Evolutionary conservation across 441 rosid species (phyloP), one percentile per base, ranked within the genome.

Genomic region (Pelargonium fulgidum): DNA sequence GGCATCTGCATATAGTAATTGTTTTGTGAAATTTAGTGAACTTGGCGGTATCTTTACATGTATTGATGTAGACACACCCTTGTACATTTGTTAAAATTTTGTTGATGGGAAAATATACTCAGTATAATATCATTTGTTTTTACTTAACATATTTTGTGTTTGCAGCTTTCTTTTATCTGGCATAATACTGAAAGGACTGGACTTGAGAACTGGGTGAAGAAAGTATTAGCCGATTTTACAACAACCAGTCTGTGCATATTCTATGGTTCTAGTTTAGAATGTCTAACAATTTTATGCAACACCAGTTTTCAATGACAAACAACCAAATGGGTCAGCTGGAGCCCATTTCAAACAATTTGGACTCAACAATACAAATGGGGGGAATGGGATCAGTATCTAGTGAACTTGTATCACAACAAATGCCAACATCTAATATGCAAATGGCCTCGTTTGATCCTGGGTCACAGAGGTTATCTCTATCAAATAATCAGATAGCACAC

Each of bases 241-340:
- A 80, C 81, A 79, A 67, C 62, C 29, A 29, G 17, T 68, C 65
- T 79, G 71, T 26, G 22, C 66, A 64, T 67, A 42, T 65, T 74
- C 65, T 62, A 11, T 66, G 77, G 52, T 76, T 78, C 70, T 58
- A 62, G 47, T 68, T 63, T 74, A 73, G 66, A 29, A 85, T 88
- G 90, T 79, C 87, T 14, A 81, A 84, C 76, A 71, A 85, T 83
- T 78, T 88, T 56, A 84, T 82, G 20, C 79, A 88, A 17, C 86
- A 86, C 71, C 81, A 75, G 29, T 65, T 83, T 41, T 48, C 82
- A 4, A 67, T 80, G 19, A 77, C 80, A 65, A 76, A 80, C 65
- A 70, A 65, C 73, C 80, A 82, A 68, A 73, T 82, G 81, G 73
- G 76, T 75, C 81, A 80, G 77, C 75, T 81, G 70, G 86, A 83